Evolutionary conservation across 495 filamentous ascomycete genomes (phyloP), one percentile per base, ranked within the genome.

Genomic region (Penicillium herquei): DNA sequence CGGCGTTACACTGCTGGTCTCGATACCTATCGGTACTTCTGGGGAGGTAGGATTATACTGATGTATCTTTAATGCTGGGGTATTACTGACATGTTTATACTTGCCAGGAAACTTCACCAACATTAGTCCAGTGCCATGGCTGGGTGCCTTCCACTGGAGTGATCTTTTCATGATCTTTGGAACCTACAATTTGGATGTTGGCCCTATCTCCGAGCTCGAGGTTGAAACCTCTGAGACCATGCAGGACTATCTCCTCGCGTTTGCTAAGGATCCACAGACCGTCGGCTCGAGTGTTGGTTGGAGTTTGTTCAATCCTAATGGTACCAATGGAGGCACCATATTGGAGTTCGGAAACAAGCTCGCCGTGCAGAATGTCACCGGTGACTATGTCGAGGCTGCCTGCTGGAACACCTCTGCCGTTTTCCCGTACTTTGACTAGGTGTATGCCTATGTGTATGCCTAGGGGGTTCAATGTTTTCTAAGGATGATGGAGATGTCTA

Each of bases 71-170:
- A 59, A 55, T 39, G 70, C 73, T 11, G 78, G 75, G 39, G n/a
- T 40, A 54, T 39, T 55, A 12, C 77, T 75, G n/a, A n/a, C n/a
- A n/a, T n/a, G n/a, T n/a, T n/a, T 50, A 56, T 57, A n/a, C n/a
- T n/a, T n/a, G n/a, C n/a, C n/a, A 5, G 78, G 76, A 14, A 80
- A 79, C 65, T 81, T 81, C 57, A 67, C 59, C 43, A 78, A 79
- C 51, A 68, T 80, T 55, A 67, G 68, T 6, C 75, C 76, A 0
- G 54, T 56, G 32, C 52, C 66, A 30, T 81, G 69, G 64, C 61
- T 76, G 49, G 78, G 75, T 14, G 75, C 77, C 0, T 78, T 70
- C 54, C 78, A 81, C 55, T 60, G 56, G 53, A 65, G 71, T 5
- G 78, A 81, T 61, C 62, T 81, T 3, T 68, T 73, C 30, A 63